Evolutionary conservation across 2,329 filamentous ascomycete genomes (phyloP).

Genomic region (Sarocladium strictum): DNA sequence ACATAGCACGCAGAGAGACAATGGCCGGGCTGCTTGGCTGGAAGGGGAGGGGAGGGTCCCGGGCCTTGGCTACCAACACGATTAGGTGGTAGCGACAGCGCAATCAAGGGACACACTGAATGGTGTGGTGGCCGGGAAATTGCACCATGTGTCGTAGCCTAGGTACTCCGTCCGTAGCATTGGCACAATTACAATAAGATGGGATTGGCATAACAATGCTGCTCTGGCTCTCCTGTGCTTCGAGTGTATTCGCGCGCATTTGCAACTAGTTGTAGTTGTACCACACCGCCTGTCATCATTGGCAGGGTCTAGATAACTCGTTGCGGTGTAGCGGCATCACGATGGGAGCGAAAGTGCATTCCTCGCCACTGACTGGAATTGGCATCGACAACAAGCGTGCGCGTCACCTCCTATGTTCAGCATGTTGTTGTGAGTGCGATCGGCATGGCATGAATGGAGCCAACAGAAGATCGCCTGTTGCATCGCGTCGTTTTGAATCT

Average conservation of each 20-base stretch:
- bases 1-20: too few relatives aligned
- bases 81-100: slow-evolving; percentile 1
- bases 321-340: neutral
- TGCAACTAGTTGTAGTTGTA: too few relatives aligned
- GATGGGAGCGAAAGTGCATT: neutral
- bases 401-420: neutral
- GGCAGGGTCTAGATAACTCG: too few relatives aligned
- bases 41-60: neutral
- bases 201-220: neutral
- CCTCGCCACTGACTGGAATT: slow-evolving; percentile 6
- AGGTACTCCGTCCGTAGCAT: too few relatives aligned
- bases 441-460: slow-evolving; percentile 3
- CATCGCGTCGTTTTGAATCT: too few relatives aligned
- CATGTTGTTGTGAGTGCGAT: neutral
- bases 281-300: too few relatives aligned
- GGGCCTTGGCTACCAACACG: neutral
- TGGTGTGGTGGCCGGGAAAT: slow-evolving; percentile 4
- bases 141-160: neutral
- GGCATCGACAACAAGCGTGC: slow-evolving; percentile 7
- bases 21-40: slow-evolving; percentile 4
- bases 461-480: neutral
- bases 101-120: neutral
- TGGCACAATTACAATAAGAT: too few relatives aligned
- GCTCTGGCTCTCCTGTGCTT: neutral
- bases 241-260: too few relatives aligned